phyloP scores from a whole-genome alignment of 768 basidiomycete species.

The Russula virescens region DNA sequence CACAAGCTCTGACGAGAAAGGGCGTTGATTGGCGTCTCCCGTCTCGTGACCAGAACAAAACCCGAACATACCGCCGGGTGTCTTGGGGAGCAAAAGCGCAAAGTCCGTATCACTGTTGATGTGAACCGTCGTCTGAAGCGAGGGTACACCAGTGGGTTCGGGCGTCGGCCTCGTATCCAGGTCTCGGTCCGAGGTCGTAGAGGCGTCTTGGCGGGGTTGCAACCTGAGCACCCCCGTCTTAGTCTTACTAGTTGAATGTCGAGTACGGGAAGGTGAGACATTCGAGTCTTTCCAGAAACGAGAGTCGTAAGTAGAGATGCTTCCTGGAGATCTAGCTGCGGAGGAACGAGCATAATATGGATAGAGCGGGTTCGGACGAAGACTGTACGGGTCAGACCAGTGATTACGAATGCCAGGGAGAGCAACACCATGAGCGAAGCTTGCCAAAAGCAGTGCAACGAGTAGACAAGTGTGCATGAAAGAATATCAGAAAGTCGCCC shows the following conservation, averaged over 20 bases:
- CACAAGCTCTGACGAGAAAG: conserved; percentile 31
- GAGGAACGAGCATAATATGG: conserved; percentile 10
- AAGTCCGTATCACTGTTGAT: conserved; percentile 30
- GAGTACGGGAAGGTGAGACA: conserved; percentile 11
- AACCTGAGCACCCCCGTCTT: neutral
- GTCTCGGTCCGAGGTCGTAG: neutral
- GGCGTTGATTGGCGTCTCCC: neutral
- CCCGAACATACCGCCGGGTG: conserved; percentile 30
- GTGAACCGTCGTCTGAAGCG: conserved; percentile 35
- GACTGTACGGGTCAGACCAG: conserved; percentile 24
- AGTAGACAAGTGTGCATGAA: conserved; percentile 7
- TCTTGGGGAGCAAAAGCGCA: conserved; percentile 33
- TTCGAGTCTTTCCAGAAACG: conserved; percentile 2
- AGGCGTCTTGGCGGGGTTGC: neutral
- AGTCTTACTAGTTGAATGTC: neutral
- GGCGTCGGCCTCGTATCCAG: conserved; percentile 34
- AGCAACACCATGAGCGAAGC: conserved; percentile 2
- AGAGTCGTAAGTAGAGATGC: neutral
- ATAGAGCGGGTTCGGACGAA: conserved; percentile 20
- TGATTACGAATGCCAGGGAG: conserved; percentile 8
- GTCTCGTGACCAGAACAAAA: neutral
- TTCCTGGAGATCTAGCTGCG: neutral
- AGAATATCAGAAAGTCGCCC: neutral
- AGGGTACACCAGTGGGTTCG: conserved; percentile 35
- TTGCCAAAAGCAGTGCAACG: conserved; percentile 4